Conservation (phyloP, 345 rosid genomes). For the Syzygium jambos region DNA sequence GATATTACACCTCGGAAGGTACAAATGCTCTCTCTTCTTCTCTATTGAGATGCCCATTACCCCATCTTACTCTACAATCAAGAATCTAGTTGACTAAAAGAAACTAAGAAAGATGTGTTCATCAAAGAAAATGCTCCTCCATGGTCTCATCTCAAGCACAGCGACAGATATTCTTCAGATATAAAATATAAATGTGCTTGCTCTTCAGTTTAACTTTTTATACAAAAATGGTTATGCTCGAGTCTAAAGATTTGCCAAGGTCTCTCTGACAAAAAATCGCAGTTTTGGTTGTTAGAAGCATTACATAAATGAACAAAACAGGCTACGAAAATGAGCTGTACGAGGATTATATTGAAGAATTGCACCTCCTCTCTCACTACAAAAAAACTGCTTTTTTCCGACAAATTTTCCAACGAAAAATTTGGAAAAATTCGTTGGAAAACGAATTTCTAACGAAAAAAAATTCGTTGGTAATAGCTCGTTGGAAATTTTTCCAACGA, state of each 20-base stretch:
- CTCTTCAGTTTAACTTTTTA: background rate
- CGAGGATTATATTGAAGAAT: background rate
- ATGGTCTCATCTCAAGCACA: background rate
- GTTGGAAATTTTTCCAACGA: no score
- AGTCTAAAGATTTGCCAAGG: background rate
- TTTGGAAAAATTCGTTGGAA: no score
- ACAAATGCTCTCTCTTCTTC: background rate
- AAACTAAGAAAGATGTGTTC: background rate
- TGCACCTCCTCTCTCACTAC: background rate
- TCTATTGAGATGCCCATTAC: background rate
- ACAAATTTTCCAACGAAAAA: no score
- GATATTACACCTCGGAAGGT: conserved; percentile 50
- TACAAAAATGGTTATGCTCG: background rate
- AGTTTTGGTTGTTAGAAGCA: background rate
- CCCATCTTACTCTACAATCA: background rate
- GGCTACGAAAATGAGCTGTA: background rate
- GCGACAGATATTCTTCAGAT: background rate
- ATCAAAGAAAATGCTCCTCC: background rate
- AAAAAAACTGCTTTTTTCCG: no score
- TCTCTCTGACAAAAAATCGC: background rate
- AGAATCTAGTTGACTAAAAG: background rate
- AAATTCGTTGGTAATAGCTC: no score
- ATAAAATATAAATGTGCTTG: background rate
- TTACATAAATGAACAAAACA: background rate
- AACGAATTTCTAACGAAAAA: no score